These are phyloP conservation scores for Hyaloperonospora arabidopsidis DNA, from an alignment of 352 stramenopile species.

Conservation along the genomic window DNA sequence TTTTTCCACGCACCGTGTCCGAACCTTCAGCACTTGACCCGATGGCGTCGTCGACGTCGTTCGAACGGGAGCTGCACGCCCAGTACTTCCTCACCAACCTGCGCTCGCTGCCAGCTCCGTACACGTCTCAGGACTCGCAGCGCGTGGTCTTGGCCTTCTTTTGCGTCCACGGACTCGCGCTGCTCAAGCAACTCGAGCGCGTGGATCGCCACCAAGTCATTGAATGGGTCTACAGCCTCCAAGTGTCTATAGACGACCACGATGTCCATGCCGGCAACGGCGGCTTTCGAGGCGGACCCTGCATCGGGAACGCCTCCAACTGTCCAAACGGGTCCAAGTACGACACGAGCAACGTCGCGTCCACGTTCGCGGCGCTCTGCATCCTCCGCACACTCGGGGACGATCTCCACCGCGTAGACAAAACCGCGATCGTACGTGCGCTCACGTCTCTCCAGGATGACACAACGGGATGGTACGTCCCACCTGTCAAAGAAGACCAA, in stretches of 20 bases:
- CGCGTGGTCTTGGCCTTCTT: slow-evolving; percentile 83
- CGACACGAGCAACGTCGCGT: slow-evolving; percentile 80
- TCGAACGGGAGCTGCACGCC: slow-evolving; percentile 68
- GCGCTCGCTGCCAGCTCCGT: slow-evolving; percentile 53
- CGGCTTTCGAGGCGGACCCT: slow-evolving; percentile 62
- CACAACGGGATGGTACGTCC: slow-evolving; percentile 46
- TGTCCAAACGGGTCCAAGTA: slow-evolving; percentile 56
- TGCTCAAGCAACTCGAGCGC: slow-evolving; percentile 70
- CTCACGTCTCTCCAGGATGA: slow-evolving; percentile 73
- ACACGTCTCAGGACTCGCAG: slow-evolving; percentile 73
- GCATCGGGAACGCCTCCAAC: slow-evolving; percentile 54
- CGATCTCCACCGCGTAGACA: slow-evolving; percentile 70
- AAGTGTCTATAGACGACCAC: slow-evolving; percentile 60
- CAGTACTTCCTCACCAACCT: slow-evolving; percentile 81
- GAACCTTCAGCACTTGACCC: slow-evolving; percentile 2
- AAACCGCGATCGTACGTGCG: slow-evolving; percentile 47
- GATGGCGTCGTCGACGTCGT: slow-evolving; percentile 19
- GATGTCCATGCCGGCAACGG: slow-evolving; percentile 70
- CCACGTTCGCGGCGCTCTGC: slow-evolving; percentile 75
- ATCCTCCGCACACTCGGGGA: slow-evolving; percentile 83
- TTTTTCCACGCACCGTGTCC: slow-evolving; percentile 2
- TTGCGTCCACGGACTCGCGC: slow-evolving; percentile 71
- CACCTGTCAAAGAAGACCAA: neutral
- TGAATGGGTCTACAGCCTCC: slow-evolving; percentile 82
- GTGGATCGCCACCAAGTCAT: slow-evolving; percentile 65